A percentile compares a stretch with the other conserved stretches of the same genome.
phyloP scores from a whole-genome alignment of 2,329 filamentous ascomycete genomes.

The Xylogone sp. region DNA sequence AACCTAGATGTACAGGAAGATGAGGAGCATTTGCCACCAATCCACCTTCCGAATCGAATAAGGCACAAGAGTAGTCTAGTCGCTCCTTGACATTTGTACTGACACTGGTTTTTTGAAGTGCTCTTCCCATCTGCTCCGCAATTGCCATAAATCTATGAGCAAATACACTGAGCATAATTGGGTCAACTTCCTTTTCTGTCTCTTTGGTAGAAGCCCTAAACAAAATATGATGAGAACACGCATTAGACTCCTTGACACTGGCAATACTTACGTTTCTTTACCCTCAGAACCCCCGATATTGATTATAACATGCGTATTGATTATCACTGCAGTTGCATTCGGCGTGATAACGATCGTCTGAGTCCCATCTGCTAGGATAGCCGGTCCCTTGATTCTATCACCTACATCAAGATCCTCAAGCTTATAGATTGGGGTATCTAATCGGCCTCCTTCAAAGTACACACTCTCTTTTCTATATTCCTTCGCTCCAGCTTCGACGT shows the following conservation, averaged over 20 bases:
- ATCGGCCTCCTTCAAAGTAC: slow-evolving; percentile 79
- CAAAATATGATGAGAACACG: neutral
- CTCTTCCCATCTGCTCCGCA: slow-evolving; percentile 79
- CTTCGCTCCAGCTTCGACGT: slow-evolving; percentile 42
- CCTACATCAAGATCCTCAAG: slow-evolving; percentile 71
- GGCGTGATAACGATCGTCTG: slow-evolving; percentile 92
- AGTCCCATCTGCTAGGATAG: slow-evolving; percentile 80
- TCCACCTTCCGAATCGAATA: slow-evolving; percentile 73
- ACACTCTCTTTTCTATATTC: slow-evolving; percentile 65
- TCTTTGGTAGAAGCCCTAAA: slow-evolving; percentile 13
- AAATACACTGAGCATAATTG: slow-evolving; percentile 75
- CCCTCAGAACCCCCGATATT: slow-evolving; percentile 62
- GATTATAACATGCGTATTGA: slow-evolving; percentile 86
- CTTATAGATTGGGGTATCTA: slow-evolving; percentile 78
- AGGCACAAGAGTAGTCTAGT: slow-evolving; percentile 77
- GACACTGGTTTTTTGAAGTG: slow-evolving; percentile 75
- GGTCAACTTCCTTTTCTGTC: slow-evolving; percentile 58
- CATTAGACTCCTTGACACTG: neutral
- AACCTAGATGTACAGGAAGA: slow-evolving; percentile 76
- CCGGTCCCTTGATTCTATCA: slow-evolving; percentile 72
- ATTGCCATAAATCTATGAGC: slow-evolving; percentile 83
- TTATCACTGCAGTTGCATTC: slow-evolving; percentile 68
- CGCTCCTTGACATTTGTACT: slow-evolving; percentile 80
- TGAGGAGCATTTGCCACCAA: slow-evolving; percentile 79
- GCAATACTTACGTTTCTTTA: slow-evolving; percentile 35